Evolutionary conservation across 495 filamentous ascomycete genomes (phyloP), one percentile per base, ranked within the genome.

Genomic region (Wilcoxina mikolae): DNA sequence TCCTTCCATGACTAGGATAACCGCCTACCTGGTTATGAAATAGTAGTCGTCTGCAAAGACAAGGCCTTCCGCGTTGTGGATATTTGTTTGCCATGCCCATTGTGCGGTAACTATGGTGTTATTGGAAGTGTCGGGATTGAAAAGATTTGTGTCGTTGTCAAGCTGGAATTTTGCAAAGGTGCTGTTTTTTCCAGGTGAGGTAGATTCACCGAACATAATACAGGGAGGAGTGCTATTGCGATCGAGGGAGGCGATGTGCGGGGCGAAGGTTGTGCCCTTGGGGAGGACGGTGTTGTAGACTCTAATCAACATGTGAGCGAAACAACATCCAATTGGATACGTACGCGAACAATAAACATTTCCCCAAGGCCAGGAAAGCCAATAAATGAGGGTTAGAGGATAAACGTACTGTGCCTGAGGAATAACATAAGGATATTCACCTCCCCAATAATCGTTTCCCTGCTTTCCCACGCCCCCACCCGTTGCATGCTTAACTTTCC

Each of bases 401-500:
- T 45, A 45, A 45, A 45, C 27, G n/a, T 50, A 50, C 47, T 15
- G 22, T 3, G 47, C 47, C 24, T 50, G 47, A 7, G 47, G 47
- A 20, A 50, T 50, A 7, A 50, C 47, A 29, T 27, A 50, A 3
- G 22, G 15, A 25, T 50, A 50, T 12, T 12, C 27, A 1, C 47
- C 47, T 9, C 47, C 47, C 9, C 12, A 50, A 20, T 50, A 50
- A n/a, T n/a, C 26, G 11, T 24, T 46, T 10, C 47, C 47, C 15
- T 46, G 17, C 22, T 18, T 20, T 18, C 47, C 26, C 9, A 27
- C 11, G 11, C 22, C 22, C 15, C 1, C 20, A 50, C 9, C 15
- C 3, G 15, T 33, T 25, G 11, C 46, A 9, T 25, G 7, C 47
- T n/a, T 22, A 4, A 50, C 47, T 22, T 31, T 18, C 3, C 24